Evolutionary conservation across 345 rosid genomes (phyloP).

Genomic region (Rhodamnia argentea): DNA sequence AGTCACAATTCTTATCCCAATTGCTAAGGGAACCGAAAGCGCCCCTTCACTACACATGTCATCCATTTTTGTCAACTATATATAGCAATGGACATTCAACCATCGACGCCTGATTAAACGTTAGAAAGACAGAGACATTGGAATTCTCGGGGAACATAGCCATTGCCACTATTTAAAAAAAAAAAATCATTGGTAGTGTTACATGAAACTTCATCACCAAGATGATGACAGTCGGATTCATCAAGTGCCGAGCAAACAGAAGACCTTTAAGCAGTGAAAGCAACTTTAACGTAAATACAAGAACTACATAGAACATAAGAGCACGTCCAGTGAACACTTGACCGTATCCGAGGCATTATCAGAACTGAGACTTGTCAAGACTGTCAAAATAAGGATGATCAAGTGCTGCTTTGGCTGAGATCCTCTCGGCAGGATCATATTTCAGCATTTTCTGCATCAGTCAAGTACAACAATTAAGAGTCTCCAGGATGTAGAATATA

Average conservation of each 20-base stretch:
- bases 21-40: neutral
- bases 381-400: slow-evolving; percentile 84
- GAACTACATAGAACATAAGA: neutral
- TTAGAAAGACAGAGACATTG: neutral
- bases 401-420: slow-evolving; percentile 81
- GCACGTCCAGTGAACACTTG: neutral
- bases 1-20: neutral
- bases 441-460: slow-evolving; percentile 67
- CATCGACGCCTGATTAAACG: neutral
- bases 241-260: neutral
- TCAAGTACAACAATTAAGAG: neutral
- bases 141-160: neutral
- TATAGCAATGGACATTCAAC: neutral
- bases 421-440: slow-evolving; percentile 79
- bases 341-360: slow-evolving; percentile 3
- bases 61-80: neutral
- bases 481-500: neutral
- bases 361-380: slow-evolving; percentile 91
- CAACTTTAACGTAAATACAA: neutral
- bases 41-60: neutral
- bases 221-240: slow-evolving; percentile 26
- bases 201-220: slow-evolving; percentile 27
- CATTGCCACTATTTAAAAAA: neutral
- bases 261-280: neutral
- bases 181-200: neutral